Percentiles rank a stretch among this genome's conserved stretches.
phyloP scores from a whole-genome alignment of 2,329 filamentous ascomycete genomes.

The Exophiala dermatitidis region DNA sequence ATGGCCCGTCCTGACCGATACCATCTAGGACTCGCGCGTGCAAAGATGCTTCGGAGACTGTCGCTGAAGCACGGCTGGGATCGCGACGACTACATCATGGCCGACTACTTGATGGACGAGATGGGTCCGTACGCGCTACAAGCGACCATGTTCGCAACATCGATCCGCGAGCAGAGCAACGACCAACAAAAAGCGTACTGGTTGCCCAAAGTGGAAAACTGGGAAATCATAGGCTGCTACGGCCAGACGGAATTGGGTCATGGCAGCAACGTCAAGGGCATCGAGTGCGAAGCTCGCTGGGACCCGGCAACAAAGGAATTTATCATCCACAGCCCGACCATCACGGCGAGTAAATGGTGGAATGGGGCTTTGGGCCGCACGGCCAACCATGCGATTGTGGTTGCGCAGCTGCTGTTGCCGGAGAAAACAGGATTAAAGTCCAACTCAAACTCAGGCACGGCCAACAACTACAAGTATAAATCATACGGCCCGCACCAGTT shows the following conservation, averaged over 20 bases:
- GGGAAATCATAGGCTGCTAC: conserved; percentile 47
- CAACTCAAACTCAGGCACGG: neutral
- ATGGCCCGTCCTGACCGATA: conserved; percentile 47
- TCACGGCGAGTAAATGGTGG: conserved; percentile 51
- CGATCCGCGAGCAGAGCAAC: conserved; percentile 45
- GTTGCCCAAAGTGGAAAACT: conserved; percentile 44
- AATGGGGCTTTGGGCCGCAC: conserved; percentile 47
- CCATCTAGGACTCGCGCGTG: conserved; percentile 46
- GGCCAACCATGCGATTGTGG: conserved; percentile 51
- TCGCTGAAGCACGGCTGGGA: conserved; percentile 43
- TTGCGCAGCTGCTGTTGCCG: conserved; percentile 46
- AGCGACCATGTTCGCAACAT: conserved; percentile 46
- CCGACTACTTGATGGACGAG: conserved; percentile 48
- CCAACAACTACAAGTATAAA: conserved; percentile 27
- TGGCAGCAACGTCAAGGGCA: conserved; percentile 46
- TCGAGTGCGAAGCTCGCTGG: conserved; percentile 46
- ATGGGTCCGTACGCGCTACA: conserved; percentile 47
- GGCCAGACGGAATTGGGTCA: conserved; percentile 49
- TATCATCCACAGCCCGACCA: conserved; percentile 45
- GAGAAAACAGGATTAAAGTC: conserved; percentile 24
- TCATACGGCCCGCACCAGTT: conserved; percentile 48
- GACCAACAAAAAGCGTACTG: conserved; percentile 44
- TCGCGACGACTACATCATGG: conserved; percentile 46
- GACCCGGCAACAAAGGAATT: conserved; percentile 42
- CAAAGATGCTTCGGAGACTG: conserved; percentile 45